These are phyloP conservation scores for Circinella umbellata DNA, from an alignment of 371 early-diverging fungal species.

Conservation along the genomic window DNA sequence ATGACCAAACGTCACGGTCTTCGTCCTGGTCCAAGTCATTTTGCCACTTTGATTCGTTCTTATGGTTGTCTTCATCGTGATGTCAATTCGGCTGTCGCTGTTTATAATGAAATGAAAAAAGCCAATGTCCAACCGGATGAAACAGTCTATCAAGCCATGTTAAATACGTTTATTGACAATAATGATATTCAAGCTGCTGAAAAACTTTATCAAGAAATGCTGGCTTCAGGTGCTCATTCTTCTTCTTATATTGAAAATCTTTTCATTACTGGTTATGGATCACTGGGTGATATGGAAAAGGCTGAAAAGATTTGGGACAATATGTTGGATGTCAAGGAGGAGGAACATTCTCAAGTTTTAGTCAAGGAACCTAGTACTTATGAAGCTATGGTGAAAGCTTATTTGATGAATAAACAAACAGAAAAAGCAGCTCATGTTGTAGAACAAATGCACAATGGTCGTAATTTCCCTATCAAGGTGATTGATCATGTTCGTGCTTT, in stretches of 20 bases:
- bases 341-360: conserved; percentile 11
- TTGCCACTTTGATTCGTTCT: conserved; percentile 61
- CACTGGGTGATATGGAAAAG: conserved; percentile 33
- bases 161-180: conserved; percentile 59
- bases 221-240: conserved; percentile 36
- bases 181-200: conserved; percentile 53
- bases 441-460: conserved; percentile 31
- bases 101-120: conserved; percentile 53
- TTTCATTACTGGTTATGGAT: conserved; percentile 59
- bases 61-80: conserved; percentile 66
- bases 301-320: conserved; percentile 50
- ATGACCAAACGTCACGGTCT: conserved; percentile 50
- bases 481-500: conserved; percentile 6
- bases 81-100: conserved; percentile 53
- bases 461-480: conserved; percentile 19
- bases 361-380: conserved; percentile 65
- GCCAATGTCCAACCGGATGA: conserved; percentile 52
- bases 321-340: conserved; percentile 42
- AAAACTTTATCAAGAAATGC: conserved; percentile 48
- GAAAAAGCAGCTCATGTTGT: conserved; percentile 44
- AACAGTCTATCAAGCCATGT: conserved; percentile 60
- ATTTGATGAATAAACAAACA: conserved; percentile 48
- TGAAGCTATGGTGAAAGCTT: conserved; percentile 64
- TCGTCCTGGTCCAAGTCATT: conserved; percentile 56
- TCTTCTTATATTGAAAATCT: conserved; percentile 68